A percentile compares a stretch with the other conserved stretches of the same genome.
phyloP scores from a whole-genome alignment of 805 yeast genomes.

The Metschnikowia kunwiensis region DNA sequence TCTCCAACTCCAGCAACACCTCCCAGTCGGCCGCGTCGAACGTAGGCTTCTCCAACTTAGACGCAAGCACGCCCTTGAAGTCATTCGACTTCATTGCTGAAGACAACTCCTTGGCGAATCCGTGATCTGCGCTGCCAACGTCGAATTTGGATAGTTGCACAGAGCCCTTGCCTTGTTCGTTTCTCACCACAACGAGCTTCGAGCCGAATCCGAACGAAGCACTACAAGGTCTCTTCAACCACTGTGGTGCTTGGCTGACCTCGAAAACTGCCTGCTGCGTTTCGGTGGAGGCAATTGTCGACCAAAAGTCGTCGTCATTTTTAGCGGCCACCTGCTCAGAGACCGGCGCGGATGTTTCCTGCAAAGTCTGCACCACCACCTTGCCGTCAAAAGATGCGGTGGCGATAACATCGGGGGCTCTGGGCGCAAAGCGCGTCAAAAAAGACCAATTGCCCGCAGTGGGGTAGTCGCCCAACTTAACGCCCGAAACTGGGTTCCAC shows the following conservation, averaged over 20 bases:
- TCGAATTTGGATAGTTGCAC: conserved; percentile 44
- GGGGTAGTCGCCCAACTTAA: conserved; percentile 80
- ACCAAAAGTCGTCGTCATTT: conserved; percentile 84
- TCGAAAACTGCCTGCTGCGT: conserved; percentile 71
- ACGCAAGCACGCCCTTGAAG: conserved; percentile 52
- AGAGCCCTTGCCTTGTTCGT: conserved; percentile 38
- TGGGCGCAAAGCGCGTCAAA: conserved; percentile 82
- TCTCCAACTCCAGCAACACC: conserved; percentile 50
- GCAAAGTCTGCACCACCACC: conserved; percentile 77
- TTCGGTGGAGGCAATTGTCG: conserved; percentile 62
- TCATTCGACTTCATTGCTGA: conserved; percentile 57
- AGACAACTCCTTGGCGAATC: conserved; percentile 33
- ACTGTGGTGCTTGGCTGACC: conserved; percentile 78
- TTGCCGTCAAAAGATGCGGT: conserved; percentile 85
- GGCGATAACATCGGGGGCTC: conserved; percentile 85
- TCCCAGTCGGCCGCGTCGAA: conserved; percentile 62
- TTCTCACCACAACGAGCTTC: conserved; percentile 59
- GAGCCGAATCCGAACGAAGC: conserved; percentile 95
- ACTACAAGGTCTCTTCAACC: conserved; percentile 74
- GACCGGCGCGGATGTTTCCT: conserved; percentile 70
- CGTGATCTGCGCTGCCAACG: conserved; percentile 35
- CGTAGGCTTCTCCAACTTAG: conserved; percentile 41
- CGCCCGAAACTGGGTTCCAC: conserved; percentile 85
- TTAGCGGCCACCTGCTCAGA: conserved; percentile 40
- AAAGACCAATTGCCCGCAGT: conserved; percentile 92